phyloP scores from a whole-genome alignment of 768 basidiomycete genomes.

The Lentinus brumalis region DNA sequence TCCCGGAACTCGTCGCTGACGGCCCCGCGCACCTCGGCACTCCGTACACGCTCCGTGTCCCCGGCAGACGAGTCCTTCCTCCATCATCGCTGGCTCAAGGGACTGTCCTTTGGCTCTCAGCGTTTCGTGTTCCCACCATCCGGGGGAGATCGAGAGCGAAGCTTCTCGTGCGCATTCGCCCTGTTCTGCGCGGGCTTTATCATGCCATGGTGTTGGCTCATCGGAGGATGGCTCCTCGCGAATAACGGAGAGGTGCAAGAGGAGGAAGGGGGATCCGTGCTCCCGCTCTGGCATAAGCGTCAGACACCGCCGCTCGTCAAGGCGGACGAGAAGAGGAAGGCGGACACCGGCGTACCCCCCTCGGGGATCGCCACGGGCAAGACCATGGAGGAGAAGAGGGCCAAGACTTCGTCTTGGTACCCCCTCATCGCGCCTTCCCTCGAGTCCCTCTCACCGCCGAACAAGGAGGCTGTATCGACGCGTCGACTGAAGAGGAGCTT shows the following conservation, averaged over 20 bases:
- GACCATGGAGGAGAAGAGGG: neutral
- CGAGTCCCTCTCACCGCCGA: conserved; percentile 30
- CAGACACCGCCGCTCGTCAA: conserved; percentile 35
- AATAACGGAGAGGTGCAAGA: conserved; percentile 41
- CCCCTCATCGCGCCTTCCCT: conserved; percentile 60
- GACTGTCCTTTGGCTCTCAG: conserved; percentile 26
- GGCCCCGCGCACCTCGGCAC: neutral
- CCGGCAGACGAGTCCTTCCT: conserved; percentile 27
- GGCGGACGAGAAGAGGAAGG: conserved; percentile 38
- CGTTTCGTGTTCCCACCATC: conserved; percentile 13
- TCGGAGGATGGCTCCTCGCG: conserved; percentile 72
- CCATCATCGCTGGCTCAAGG: conserved; percentile 29
- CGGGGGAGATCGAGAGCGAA: neutral
- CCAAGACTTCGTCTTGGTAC: conserved; percentile 42
- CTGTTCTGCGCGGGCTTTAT: conserved; percentile 79
- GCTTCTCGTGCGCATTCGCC: conserved; percentile 35
- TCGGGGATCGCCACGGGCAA: neutral
- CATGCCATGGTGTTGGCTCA: conserved; percentile 73
- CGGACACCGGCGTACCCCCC: conserved; percentile 18
- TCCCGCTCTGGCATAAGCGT: conserved; percentile 38
- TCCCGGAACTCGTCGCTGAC: conserved; percentile 18
- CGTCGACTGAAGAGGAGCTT: conserved; percentile 20
- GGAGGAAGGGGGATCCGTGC: conserved; percentile 24
- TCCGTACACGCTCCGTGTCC: conserved; percentile 7
- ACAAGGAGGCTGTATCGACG: conserved; percentile 12